Base-by-base conservation (phyloP, 441 rosid species). In the Pelargonium myrrhifolium region DNA sequence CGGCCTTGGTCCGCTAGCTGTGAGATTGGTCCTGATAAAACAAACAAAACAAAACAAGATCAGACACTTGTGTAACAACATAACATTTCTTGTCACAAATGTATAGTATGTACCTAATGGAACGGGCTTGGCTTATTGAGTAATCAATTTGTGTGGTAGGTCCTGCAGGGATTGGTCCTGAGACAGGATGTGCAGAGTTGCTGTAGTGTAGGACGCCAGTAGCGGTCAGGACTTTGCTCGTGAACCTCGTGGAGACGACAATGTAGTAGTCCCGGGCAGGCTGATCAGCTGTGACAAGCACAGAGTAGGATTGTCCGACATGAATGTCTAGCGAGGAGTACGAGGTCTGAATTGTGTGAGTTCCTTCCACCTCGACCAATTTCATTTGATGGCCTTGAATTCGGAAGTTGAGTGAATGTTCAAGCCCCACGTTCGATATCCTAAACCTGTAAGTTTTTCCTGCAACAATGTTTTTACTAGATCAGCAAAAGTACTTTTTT, bases 321-420 rank as follows among this genome's bases (percentile, higher is more conserved):
- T 95, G 99, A 71, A 95, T 77, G 45, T 95, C 99, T 3, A 95
- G 84, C 2, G 91, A 89, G 2, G 94, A 83, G 74, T 81, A 92
- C 40, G 88, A 71, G 9, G 81, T 82, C 71, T 95, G 99, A 26
- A 92, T 82, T n/a, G 96, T 87, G 60, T 95, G 98, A 0, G 95
- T 88, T 18, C 99, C 99, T 76, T 95, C 99, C 2, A 89, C 93
- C 83, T 95, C 99, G 10, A 92, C 97, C 74, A 95, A 70, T 74
- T 72, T 90, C 93, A 95, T 75, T 35, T 69, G 80, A 70, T 95
- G 99, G 72, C 82, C 82, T 73, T 92, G 98, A 81, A 94, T 87
- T 15, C 97, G 82, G 79, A 94, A 88, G 78, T 92, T 92, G 62
- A 94, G 81, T 35, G 97, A 82, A 58, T 81, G 71, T 70, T 87